These are phyloP conservation scores for Tubosaeta sp. DNA, from an alignment of 768 basidiomycete species.

Conservation along the genomic window DNA sequence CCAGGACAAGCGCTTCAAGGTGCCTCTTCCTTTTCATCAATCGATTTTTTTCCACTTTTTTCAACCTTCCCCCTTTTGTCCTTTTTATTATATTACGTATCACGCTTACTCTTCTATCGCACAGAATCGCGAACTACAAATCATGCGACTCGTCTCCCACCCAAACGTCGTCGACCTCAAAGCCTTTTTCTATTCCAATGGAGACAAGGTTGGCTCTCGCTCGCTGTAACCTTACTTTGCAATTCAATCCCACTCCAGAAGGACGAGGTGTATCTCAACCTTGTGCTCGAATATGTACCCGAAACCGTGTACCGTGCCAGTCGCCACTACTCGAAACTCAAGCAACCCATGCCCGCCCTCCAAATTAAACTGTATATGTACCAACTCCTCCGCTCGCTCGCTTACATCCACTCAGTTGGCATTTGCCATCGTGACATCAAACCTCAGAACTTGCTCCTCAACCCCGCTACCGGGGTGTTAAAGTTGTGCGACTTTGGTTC, in stretches of 20 bases:
- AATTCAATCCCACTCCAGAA: conserved; percentile 52
- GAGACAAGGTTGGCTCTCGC: conserved; percentile 79
- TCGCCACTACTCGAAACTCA: conserved; percentile 98
- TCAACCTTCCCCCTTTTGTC: not conserved
- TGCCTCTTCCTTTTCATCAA: conserved; percentile 33
- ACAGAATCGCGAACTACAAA: conserved; percentile 98
- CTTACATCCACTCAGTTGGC: conserved; percentile 99
- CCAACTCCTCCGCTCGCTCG: conserved; percentile 94
- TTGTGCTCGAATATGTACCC: conserved; percentile 98
- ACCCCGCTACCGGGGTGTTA: conserved; percentile 93
- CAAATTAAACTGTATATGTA: conserved; percentile 99
- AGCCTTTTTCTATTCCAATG: conserved; percentile 99
- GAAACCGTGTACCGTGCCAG: conserved; percentile 99
- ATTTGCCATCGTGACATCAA: conserved; percentile 99
- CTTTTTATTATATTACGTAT: not conserved
- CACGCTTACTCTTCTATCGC: conserved; percentile 11
- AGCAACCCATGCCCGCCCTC: conserved; percentile 99
- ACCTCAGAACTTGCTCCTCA: conserved; percentile 96
- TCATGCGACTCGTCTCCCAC: conserved; percentile 95
- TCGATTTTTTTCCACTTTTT: conserved; percentile 2
- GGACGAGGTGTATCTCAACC: conserved; percentile 99
- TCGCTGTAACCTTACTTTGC: conserved; percentile 1
- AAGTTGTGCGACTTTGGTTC: conserved; percentile 99
- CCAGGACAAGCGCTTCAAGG: conserved; percentile 99
- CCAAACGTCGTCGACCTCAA: conserved; percentile 97